Percentiles rank a stretch among this genome's conserved stretches.
Conservation (phyloP, 371 early-diverging fungal genomes). For the Circinella umbellata region DNA sequence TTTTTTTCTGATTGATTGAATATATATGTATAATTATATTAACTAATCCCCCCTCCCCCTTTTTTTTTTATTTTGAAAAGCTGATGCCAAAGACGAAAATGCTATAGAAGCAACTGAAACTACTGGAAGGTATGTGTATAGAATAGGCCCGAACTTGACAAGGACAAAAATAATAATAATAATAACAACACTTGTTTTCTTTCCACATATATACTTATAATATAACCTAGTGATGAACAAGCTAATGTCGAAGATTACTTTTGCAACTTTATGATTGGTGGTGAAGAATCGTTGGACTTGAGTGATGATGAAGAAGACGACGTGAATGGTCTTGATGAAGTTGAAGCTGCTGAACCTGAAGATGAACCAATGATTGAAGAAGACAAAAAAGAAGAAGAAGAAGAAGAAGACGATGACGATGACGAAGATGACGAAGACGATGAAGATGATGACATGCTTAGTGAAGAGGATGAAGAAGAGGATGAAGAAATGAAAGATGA, state of each 20-base stretch:
- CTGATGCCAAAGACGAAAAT: not conserved
- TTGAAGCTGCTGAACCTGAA: slow-evolving; percentile 32
- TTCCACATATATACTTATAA: not conserved
- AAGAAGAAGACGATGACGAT: slow-evolving; percentile 31
- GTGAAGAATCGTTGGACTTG: slow-evolving; percentile 47
- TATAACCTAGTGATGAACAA: slow-evolving; percentile 18
- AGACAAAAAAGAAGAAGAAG: slow-evolving; percentile 28
- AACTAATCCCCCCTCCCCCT: no score
- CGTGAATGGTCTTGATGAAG: slow-evolving; percentile 37
- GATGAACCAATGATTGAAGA: slow-evolving; percentile 27
- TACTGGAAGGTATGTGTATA: not conserved
- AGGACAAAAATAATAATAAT: no score
- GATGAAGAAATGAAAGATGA: slow-evolving; percentile 22
- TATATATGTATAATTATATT: no score
- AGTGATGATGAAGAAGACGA: slow-evolving; percentile 49
- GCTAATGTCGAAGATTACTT: slow-evolving; percentile 44
- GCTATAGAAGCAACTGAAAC: not conserved
- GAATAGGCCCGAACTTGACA: no score
- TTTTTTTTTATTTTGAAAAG: not conserved
- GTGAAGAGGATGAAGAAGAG: slow-evolving; percentile 24
- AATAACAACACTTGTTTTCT: no score
- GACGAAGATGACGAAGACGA: slow-evolving; percentile 41
- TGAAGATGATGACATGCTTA: slow-evolving; percentile 34
- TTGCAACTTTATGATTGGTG: slow-evolving; percentile 40
- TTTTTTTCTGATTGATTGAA: not conserved